Evolutionary conservation across 2,329 filamentous ascomycete species (phyloP), one percentile per base, ranked within the genome.

Genomic region (Epichloe sp.): DNA sequence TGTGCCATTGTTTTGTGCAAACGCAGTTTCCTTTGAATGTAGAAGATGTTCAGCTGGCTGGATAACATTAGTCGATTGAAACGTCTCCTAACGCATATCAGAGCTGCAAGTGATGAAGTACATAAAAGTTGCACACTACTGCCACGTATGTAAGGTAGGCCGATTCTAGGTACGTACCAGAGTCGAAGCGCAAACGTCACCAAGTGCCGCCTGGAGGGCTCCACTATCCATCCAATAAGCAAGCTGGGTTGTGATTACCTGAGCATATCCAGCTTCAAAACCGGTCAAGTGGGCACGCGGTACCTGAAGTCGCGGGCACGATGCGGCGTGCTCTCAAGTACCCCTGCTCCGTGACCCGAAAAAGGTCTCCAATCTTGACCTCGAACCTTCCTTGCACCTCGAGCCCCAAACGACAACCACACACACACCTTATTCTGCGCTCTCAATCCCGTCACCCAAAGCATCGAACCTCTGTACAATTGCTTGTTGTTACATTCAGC

Each of bases 371-470:
- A 55, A 51, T 60, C 58, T 60, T 53, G 60, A 63, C 62, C 62
- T 64, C 60, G 57, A 63, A 59, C 62, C 59, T 65, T 62, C 57
- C 57, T 58, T 59, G 61, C 58, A 61, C 59, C 58, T 47, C 31
- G 17, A 41, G 40, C 38, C 58, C 56, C 57, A 57, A 57, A 52
- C 50, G 46, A 54, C 53, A 44, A 53, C 53, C 50, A 37, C 42
- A 40, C 26, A 49, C 41, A 23, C 37, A 48, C 45, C 35, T 37
- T 19, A 8, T 17, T 44, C 19, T 15, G 11, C 47, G 23, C 17
- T 21, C 45, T 47, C 51, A 17, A 11, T 38, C 44, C 19, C 21
- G 40, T 45, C 51, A 38, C 37, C 40, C 26, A 38, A 46, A 47
- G 23, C 50, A 50, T 50, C 54, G 47, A 53, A 23, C 48, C 47